Base-by-base conservation (phyloP, 306 rosid genomes). In the Dalbergia cochinchinensis region DNA sequence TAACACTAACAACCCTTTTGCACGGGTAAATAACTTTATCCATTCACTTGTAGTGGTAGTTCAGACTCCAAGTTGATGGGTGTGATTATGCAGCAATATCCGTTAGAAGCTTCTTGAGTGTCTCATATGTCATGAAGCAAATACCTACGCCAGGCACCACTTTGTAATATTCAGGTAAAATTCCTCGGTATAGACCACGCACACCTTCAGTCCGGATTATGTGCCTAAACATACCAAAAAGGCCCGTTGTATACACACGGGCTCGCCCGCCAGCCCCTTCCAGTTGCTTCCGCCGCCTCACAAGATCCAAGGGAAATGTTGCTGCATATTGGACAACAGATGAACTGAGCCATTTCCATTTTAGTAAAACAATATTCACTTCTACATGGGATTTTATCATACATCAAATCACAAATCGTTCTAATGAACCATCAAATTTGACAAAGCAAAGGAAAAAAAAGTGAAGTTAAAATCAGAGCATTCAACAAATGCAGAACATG, bases 61-160 rank as follows among this genome's bases (percentile, higher is more conserved):
- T 33, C 42, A 61, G 19, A 39, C 65, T 59, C 72, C 53, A 65
- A 42, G 70, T 39, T 53, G 75, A 20, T 13, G 33, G 41, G 80
- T 11, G 69, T 61, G 65, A 73, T 84, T 83, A 91, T 71, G 62
- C 47, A 59, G 78, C 74, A 11, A 82, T 63, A 70, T 90, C 97
- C 0, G 96, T 91, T 69, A 96, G 83, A 65, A 93, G 81, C 89
- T 73, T 80, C 92, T 91, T 96, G 76, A 96, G 85, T 8, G 92
- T 89, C 85, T 96, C 99, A 12, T 96, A 96, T 1, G 99, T 93
- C 99, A 96, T 93, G 79, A 96, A 96, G 79, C 98, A 96, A 58
- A 96, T 96, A 37, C 99, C 99, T 39, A 93, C 98, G 37, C 99
- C 97, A 3, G 99, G 97, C 65, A 96, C 96, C 86, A 96, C 99